Conservation (phyloP, 345 rosid genomes). For the Hypericum perforatum region DNA sequence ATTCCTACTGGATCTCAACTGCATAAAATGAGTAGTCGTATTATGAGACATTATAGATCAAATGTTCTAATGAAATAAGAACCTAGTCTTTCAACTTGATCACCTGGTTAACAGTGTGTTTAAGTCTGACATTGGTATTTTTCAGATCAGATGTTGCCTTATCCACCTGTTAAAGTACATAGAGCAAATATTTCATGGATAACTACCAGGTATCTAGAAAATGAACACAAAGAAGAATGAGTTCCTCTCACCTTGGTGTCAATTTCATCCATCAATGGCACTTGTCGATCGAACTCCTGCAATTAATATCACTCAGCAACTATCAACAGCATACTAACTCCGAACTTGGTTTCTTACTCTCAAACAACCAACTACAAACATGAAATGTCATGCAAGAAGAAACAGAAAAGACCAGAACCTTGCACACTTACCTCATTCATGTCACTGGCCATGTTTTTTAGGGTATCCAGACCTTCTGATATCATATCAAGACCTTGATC, state of each 20-base stretch:
- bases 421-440: slow-evolving; percentile 18
- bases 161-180: slow-evolving; percentile 14
- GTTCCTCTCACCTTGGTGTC: slow-evolving; percentile 19
- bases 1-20: slow-evolving; percentile 30
- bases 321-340: too few species aligned
- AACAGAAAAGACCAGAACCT: background rate
- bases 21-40: background rate
- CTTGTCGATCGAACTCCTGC: slow-evolving; percentile 26
- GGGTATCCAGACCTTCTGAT: slow-evolving; percentile 25
- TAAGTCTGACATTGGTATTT: slow-evolving; percentile 25
- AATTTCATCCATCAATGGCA: slow-evolving; percentile 23
- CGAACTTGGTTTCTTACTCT: too few species aligned
- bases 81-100: background rate
- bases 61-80: background rate
- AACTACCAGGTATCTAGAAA: background rate
- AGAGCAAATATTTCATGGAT: background rate
- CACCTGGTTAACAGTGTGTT: slow-evolving; percentile 24
- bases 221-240: background rate
- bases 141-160: slow-evolving; percentile 17
- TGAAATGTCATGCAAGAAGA: background rate
- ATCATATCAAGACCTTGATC: slow-evolving; percentile 28
- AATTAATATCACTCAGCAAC: background rate
- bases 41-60: background rate
- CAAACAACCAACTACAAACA: background rate
- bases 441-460: slow-evolving; percentile 21